Percentiles rank a stretch among this genome's conserved stretches.
Evolutionary conservation across 2,329 filamentous ascomycete genomes (phyloP).

Genomic region (Aspergillus hortae): DNA sequence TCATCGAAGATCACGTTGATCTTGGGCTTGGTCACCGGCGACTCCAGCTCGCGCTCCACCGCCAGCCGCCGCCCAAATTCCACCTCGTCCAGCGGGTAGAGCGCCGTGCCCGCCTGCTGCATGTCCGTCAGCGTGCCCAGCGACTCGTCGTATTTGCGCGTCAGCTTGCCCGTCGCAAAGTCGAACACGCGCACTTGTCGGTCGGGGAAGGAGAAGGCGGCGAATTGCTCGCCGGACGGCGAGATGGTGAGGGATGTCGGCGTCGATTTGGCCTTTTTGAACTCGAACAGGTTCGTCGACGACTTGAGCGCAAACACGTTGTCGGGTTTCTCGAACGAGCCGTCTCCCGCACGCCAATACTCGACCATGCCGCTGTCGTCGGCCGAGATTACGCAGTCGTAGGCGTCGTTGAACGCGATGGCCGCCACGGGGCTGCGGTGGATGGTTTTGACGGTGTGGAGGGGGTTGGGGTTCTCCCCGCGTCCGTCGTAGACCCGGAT

Average conservation of each 20-base stretch:
- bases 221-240: constrained; percentile 80
- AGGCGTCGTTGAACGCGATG: constrained; percentile 85
- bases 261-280: constrained; percentile 89
- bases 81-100: constrained; percentile 78
- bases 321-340: constrained; percentile 82
- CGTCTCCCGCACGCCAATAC: constrained; percentile 78
- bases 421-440: constrained; percentile 77
- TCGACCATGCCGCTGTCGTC: constrained; percentile 93
- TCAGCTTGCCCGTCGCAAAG: constrained; percentile 81
- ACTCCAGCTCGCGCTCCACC: constrained; percentile 81
- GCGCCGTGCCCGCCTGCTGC: constrained; percentile 86
- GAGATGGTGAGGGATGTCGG: constrained; percentile 82
- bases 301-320: constrained; percentile 92
- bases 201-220: constrained; percentile 86
- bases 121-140: constrained; percentile 84
- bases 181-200: constrained; percentile 92
- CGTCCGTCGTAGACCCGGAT: constrained; percentile 87
- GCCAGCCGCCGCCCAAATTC: constrained; percentile 89
- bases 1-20: constrained; percentile 93
- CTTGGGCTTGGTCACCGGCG: constrained; percentile 62
- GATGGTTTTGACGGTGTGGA: constrained; percentile 75
- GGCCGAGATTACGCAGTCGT: constrained; percentile 84
- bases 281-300: constrained; percentile 90
- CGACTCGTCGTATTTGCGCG: constrained; percentile 93
- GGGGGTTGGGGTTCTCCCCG: constrained; percentile 70